phyloP scores from a whole-genome alignment of 225 moss, liverwort and hornwort species.

The Bryoerythrophyllum caledonicum region DNA sequence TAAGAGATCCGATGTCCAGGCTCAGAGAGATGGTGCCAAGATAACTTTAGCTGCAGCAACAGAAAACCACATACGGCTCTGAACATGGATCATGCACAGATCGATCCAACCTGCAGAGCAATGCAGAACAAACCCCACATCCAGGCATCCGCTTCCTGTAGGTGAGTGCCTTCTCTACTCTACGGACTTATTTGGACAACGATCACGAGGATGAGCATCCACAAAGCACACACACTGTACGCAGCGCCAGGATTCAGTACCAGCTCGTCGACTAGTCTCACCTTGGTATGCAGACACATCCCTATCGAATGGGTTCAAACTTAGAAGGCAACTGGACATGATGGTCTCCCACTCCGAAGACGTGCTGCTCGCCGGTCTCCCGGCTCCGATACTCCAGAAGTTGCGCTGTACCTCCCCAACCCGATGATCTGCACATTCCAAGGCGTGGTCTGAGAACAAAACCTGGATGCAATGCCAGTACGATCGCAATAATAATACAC shows the following conservation, averaged over 20 bases:
- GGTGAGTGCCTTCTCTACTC: not conserved
- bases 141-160: not conserved
- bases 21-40: not conserved
- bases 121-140: constrained; percentile 11
- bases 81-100: not conserved
- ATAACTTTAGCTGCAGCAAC: not conserved
- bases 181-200: not conserved
- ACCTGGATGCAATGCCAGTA: constrained; percentile 7
- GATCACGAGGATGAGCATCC: constrained; percentile 6
- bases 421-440: constrained; percentile 25
- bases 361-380: constrained; percentile 9
- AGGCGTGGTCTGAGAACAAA: constrained; percentile 23
- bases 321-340: constrained; percentile 33
- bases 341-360: constrained; percentile 13
- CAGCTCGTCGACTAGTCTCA: constrained; percentile 18
- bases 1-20: not conserved
- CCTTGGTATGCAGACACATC: constrained; percentile 55
- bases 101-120: not conserved
- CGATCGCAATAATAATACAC: not conserved
- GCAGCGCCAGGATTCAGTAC: not conserved
- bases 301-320: constrained; percentile 21
- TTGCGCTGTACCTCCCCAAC: not conserved
- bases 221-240: not conserved
- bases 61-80: not conserved
- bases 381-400: constrained; percentile 7